phyloP scores from a whole-genome alignment of 768 basidiomycete genomes.

The Favolaschia claudopus region DNA sequence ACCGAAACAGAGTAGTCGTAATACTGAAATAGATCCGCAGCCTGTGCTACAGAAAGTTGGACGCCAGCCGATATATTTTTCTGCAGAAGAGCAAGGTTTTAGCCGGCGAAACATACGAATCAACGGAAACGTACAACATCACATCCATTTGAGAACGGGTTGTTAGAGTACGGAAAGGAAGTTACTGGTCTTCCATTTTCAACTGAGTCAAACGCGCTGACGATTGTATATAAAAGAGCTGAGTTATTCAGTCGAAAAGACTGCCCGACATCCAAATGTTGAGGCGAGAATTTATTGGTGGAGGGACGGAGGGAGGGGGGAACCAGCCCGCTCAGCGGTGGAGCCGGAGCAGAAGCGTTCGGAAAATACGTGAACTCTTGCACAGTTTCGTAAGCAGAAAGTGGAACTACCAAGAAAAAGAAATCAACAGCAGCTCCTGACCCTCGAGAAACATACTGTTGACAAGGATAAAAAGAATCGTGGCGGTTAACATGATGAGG shows the following conservation, averaged over 20 bases:
- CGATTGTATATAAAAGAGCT: slow-evolving; percentile 5
- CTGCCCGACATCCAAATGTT: background rate
- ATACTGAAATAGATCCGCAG: background rate
- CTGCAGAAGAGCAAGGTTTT: background rate
- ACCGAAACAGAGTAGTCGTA: background rate
- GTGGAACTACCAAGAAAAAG: background rate
- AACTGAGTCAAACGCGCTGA: background rate
- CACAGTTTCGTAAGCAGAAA: slow-evolving; percentile 10
- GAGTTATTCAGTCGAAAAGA: slow-evolving; percentile 8
- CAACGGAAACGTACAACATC: slow-evolving; percentile 6
- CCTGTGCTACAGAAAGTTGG: background rate
- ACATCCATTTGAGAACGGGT: background rate
- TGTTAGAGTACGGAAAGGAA: slow-evolving; percentile 7
- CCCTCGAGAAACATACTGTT: background rate
- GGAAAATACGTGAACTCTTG: slow-evolving; percentile 6
- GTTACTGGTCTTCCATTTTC: background rate
- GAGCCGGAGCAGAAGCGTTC: background rate
- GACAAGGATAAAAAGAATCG: background rate
- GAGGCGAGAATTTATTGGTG: background rate
- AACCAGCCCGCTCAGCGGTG: slow-evolving; percentile 1
- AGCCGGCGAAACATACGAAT: background rate
- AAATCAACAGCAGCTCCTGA: background rate
- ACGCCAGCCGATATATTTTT: background rate
- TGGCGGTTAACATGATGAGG: background rate
- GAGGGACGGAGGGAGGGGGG: background rate